phyloP scores from a whole-genome alignment of 2,329 filamentous ascomycete genomes.

The Aspergillus thermomutatus region DNA sequence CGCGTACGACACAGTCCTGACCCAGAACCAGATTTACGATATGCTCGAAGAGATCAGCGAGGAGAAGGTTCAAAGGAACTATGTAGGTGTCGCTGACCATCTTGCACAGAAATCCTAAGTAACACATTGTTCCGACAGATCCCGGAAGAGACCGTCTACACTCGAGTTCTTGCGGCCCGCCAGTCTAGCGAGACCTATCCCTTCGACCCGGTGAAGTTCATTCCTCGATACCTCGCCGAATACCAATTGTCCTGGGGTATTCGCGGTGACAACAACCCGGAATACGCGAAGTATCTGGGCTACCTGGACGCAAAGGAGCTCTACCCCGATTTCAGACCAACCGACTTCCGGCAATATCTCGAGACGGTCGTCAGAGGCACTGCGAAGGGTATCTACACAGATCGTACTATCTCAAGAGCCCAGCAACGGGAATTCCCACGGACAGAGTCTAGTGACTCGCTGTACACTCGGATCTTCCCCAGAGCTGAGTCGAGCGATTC shows the following conservation, averaged over 20 bases:
- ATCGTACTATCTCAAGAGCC: conserved; percentile 34
- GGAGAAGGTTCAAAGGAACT: conserved; percentile 44
- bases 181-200: conserved; percentile 36
- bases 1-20: conserved; percentile 46
- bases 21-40: conserved; percentile 46
- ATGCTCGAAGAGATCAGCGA: conserved; percentile 48
- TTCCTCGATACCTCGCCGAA: conserved; percentile 38
- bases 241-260: conserved; percentile 48
- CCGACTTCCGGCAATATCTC: conserved; percentile 39
- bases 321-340: conserved; percentile 50
- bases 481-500: conserved; percentile 36
- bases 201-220: conserved; percentile 35
- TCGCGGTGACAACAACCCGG: conserved; percentile 53
- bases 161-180: conserved; percentile 31
- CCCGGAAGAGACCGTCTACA: conserved; percentile 33
- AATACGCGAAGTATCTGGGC: conserved; percentile 53
- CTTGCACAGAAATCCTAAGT: background rate
- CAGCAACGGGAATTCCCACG: conserved; percentile 36
- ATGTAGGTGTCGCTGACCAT: conserved; percentile 27
- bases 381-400: conserved; percentile 35
- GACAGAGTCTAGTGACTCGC: conserved; percentile 35
- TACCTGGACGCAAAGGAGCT: conserved; percentile 52
- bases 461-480: conserved; percentile 35
- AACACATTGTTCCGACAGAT: conserved; percentile 18
- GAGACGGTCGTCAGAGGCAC: conserved; percentile 42